Conservation (phyloP, 306 rosid genomes). For the Herpetospermum pedunculosum region DNA sequence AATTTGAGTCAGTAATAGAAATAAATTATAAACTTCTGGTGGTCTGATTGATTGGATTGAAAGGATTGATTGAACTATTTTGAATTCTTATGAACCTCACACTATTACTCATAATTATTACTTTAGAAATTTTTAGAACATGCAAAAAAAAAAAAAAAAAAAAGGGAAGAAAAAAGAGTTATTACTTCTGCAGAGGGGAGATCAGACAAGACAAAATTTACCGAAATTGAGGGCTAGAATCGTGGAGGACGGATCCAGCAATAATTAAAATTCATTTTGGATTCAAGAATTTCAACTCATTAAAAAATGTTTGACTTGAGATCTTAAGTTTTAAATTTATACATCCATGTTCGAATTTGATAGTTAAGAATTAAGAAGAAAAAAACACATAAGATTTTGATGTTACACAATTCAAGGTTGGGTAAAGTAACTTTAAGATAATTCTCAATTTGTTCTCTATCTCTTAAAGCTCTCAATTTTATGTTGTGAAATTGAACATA, state of each 20-base stretch:
- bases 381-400: no score
- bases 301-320: no score
- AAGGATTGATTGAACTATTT: neutral
- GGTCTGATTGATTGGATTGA: neutral
- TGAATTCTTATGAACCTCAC: neutral
- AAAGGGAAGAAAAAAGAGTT: neutral
- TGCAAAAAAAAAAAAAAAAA: neutral
- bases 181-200: neutral
- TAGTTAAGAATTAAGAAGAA: no score
- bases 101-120: no score
- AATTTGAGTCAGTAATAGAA: neutral
- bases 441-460: no score
- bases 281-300: neutral
- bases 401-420: no score
- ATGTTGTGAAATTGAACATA: no score
- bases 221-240: neutral
- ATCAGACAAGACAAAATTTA: neutral
- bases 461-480: no score
- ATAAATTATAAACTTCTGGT: neutral
- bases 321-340: no score
- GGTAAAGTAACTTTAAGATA: no score
- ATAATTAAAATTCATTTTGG: neutral
- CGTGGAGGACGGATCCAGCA: neutral
- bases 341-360: no score
- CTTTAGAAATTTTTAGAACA: neutral